Percentiles rank a stretch among this genome's conserved stretches.
These are phyloP conservation scores for Boletus bicolor DNA, from an alignment of 768 basidiomycete genomes.

Conservation along the genomic window DNA sequence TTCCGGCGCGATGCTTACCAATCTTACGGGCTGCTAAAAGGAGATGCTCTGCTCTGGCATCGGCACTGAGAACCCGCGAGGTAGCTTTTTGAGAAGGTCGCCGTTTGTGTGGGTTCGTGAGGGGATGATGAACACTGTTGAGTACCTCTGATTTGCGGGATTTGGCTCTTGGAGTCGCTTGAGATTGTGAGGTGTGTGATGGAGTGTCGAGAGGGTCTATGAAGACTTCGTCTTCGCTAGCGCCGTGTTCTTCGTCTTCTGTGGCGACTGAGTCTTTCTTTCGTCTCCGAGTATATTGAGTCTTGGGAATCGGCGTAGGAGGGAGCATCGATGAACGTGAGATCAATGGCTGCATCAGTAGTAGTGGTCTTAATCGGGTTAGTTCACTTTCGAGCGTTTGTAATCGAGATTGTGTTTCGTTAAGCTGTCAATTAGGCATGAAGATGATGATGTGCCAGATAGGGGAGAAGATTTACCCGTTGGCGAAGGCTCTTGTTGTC, in stretches of 20 bases:
- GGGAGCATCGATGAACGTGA: conserved; percentile 17
- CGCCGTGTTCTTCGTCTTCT: conserved; percentile 27
- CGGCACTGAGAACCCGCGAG: conserved; percentile 42
- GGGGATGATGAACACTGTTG: conserved; percentile 8
- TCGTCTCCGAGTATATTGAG: conserved; percentile 23
- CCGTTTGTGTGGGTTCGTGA: conserved; percentile 19
- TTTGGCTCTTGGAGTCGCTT: conserved; percentile 24
- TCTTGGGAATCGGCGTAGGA: conserved; percentile 24
- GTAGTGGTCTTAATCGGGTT: conserved; percentile 59
- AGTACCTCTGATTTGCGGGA: conserved; percentile 20
- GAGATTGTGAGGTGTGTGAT: conserved; percentile 9
- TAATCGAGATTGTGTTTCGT: conserved; percentile 53
- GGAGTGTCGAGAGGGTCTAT: conserved; percentile 19
- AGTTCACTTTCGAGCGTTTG: conserved; percentile 62
- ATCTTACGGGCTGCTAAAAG: conserved; percentile 69
- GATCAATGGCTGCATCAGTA: conserved; percentile 59
- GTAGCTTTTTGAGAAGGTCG: conserved; percentile 26
- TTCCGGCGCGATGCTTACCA: conserved; percentile 56
- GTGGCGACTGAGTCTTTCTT: conserved; percentile 21
- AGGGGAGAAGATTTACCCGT: conserved; percentile 42
- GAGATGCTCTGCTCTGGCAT: conserved; percentile 70
- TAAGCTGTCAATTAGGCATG: conserved; percentile 41
- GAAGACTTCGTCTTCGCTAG: conserved; percentile 29
- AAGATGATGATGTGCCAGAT: neutral
- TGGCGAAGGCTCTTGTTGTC: conserved; percentile 62